phyloP scores from a whole-genome alignment of 495 filamentous ascomycete species.

The Mytilinidion resinicola region DNA sequence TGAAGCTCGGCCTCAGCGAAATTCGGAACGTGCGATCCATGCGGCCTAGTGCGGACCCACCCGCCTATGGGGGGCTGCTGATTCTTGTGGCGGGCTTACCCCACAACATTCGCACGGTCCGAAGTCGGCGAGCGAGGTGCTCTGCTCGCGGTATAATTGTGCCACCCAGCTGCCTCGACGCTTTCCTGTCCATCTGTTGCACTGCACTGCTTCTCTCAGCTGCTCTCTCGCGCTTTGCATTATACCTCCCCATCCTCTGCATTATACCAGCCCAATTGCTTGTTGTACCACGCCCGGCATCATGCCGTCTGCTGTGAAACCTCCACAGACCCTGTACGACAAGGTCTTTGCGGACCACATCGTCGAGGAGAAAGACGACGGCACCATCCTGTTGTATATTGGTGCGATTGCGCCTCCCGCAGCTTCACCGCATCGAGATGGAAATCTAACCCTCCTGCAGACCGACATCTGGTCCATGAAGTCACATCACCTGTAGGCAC shows the following conservation, averaged over 20 bases:
- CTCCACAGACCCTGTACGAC: constrained; percentile 90
- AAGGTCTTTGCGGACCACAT: constrained; percentile 93
- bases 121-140: not conserved
- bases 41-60: too few relatives aligned
- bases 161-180: constrained; percentile 13
- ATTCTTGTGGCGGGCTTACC: not conserved
- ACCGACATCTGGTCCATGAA: constrained; percentile 94
- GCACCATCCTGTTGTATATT: constrained; percentile 89
- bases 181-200: constrained; percentile 4
- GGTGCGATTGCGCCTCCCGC: constrained; percentile 45
- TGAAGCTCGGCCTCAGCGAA: too few relatives aligned
- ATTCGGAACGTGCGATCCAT: too few relatives aligned
- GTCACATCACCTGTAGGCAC: constrained; percentile 80
- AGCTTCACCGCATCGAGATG: too few relatives aligned
- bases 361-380: constrained; percentile 87
- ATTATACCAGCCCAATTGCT: constrained; percentile 3
- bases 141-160: not conserved
- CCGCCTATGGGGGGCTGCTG: not conserved
- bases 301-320: constrained; percentile 74
- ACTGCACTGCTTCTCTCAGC: not conserved
- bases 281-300: constrained; percentile 13
- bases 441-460: constrained; percentile 35
- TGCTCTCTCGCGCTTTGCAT: not conserved
- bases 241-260: not conserved
- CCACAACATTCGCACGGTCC: not conserved